Base-by-base conservation (phyloP, 1,284 basidiomycete genomes). In the Pterulicium gracile region DNA sequence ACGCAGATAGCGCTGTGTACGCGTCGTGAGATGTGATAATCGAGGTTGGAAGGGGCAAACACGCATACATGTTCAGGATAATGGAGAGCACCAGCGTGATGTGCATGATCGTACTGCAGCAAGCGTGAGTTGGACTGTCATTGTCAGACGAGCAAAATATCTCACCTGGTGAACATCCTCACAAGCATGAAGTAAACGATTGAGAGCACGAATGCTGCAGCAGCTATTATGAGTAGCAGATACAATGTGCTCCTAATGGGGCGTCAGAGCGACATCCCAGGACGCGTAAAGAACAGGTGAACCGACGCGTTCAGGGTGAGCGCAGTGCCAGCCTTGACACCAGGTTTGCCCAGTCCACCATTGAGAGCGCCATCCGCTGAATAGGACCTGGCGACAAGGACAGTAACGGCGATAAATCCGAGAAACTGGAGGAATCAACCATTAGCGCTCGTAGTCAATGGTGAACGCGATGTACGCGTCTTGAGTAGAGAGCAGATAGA, bases 31-130 rank as follows among this genome's bases (percentile, higher is more conserved):
- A 4, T 15, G 40, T 42, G 24, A 44, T 43, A 50, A 27, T n/a
- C n/a, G n/a, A n/a, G 15, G n/a, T 39, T 15, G 36, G 36, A 48
- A 43, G 43, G 39, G 24, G 46, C 44, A 43, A 12, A 14, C 40
- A 10, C 35, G 22, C 10, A 24, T 58, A 88, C 85, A 83, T 75
- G 59, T 89, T 89, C 50, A 88, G 64, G 2, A 75, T 43, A 40
- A 88, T 83, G 3, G 78, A 79, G 17, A 89, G 64, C 14, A 85
- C 65, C 7, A 91, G 71, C 0, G 86, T 86, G 44, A 90, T 74
- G 56, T 90, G 86, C 75, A 90, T 85, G 55, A 92, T 85, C 18
- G 76, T 60, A 52, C 70, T 80, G 36, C n/a, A n/a, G n/a, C n/a
- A n/a, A n/a, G n/a, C n/a, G n/a, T n/a, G n/a, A n/a, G 46, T 75